Evolutionary conservation across 2,329 filamentous ascomycete species (phyloP), one percentile per base, ranked within the genome.

Genomic region (Aspergillus sp.): DNA sequence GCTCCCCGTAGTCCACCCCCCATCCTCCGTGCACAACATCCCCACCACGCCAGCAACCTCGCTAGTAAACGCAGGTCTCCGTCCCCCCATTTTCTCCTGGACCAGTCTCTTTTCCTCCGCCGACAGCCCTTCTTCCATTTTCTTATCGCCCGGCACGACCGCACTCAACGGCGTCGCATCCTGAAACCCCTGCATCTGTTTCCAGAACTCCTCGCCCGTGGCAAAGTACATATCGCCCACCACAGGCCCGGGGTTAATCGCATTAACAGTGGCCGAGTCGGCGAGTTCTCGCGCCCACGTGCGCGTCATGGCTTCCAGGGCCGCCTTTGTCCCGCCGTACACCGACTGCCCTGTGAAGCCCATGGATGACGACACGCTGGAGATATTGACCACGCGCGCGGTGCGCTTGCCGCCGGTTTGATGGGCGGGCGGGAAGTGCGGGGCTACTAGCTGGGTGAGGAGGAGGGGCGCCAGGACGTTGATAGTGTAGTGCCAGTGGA

Each of bases 381-480:
- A 79, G 42, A 84, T 61, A 53, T 81, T 85, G 34, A 85, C 73
- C 51, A 85, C 77, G 29, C 82, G 73, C 2, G 81, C 82, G 26
- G 73, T 81, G 52, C 82, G 82, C 68, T 87, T 85, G 46, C 65
- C 68, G 1, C 30, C 30, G 30, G 6, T 6, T 9, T 2, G 8
- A 32, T 9, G 8, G 80, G 88, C 4, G 94, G 76, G 66, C 84
- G 82, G 0, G 81, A 19, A 19, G 19, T 19, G 19, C 19, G 1
- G 83, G 30, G 81, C 69, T 0, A 80, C 79, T 4, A 85, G 85
- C 67, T 94, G 83, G 28, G 86, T 79, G 9, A 94, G 74, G 2
- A 94, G 76, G 26, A 94, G 69, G 1, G 88, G 88, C 0, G 86
- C 88, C 7, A 88, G 78, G 26, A 94, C 88, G 61, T 94, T 94